Percentiles rank a stretch among this genome's conserved stretches.
Evolutionary conservation across 2,329 filamentous ascomycete species (phyloP).

Genomic region (Dothideomycetes sp.): DNA sequence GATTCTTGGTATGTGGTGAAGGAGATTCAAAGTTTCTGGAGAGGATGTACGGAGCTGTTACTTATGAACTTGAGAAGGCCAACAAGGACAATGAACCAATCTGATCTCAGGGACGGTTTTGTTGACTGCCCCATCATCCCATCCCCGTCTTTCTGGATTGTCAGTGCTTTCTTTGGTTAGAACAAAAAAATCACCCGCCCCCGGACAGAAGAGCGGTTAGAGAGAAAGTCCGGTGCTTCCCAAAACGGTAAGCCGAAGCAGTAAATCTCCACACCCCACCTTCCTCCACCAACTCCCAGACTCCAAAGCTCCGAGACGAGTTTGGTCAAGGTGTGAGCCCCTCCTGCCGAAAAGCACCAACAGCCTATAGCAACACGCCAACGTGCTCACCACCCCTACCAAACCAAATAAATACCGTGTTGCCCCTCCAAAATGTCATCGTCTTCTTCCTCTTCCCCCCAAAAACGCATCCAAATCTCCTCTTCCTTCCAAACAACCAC

Average conservation of each 20-base stretch:
- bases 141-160: no score
- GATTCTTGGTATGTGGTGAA: no score
- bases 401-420: not conserved
- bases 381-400: constrained; percentile 5
- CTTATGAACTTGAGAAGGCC: no score
- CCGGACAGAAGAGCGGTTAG: no score
- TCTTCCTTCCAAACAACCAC: constrained; percentile 17
- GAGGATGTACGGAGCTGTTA: no score
- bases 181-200: no score
- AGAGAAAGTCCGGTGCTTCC: not conserved
- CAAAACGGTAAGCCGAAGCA: not conserved
- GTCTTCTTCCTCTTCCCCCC: constrained; percentile 1
- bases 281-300: not conserved
- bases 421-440: constrained; percentile 2
- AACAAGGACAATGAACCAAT: no score
- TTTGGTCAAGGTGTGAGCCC: not conserved
- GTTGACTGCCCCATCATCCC: no score
- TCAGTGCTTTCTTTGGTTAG: no score
- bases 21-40: no score
- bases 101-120: no score
- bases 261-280: not conserved
- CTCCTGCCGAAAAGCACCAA: constrained; percentile 2
- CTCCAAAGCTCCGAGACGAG: not conserved
- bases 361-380: constrained; percentile 1
- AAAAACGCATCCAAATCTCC: constrained; percentile 13